A percentile compares a stretch with the other conserved stretches of the same genome.
These are phyloP conservation scores for Suillus tomentosus DNA, from an alignment of 768 basidiomycete genomes.

Conservation along the genomic window DNA sequence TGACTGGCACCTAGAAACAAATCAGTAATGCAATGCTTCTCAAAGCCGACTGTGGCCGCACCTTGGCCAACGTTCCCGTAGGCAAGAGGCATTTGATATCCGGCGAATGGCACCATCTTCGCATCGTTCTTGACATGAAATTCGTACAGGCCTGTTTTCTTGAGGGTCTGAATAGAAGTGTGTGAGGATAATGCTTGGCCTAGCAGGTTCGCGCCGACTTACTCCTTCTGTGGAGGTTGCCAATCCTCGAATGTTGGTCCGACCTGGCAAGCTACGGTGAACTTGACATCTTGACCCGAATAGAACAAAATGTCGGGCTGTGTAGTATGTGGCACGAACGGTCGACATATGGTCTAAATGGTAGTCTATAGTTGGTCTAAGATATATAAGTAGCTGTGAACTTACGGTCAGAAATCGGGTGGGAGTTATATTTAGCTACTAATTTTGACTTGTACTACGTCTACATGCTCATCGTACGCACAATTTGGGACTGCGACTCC, in stretches of 20 bases:
- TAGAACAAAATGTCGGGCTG: background rate
- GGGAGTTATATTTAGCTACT: background rate
- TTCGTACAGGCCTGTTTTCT: slow-evolving; percentile 80
- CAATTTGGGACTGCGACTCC: too few relatives aligned
- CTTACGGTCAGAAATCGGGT: background rate
- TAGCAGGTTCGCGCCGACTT: background rate
- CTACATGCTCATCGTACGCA: too few relatives aligned
- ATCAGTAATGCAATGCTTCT: slow-evolving; percentile 13
- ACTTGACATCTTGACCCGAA: slow-evolving; percentile 11
- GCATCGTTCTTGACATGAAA: slow-evolving; percentile 83
- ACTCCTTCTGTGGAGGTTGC: slow-evolving; percentile 5
- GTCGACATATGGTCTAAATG: slow-evolving; percentile 1
- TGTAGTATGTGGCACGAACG: background rate
- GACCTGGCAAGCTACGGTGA: slow-evolving; percentile 1
- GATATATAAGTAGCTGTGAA: slow-evolving; percentile 6
- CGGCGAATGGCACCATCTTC: slow-evolving; percentile 97
- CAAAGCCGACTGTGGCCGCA: slow-evolving; percentile 31
- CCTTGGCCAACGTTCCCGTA: slow-evolving; percentile 86
- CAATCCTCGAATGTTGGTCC: slow-evolving; percentile 2
- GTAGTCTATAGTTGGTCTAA: background rate
- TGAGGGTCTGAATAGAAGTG: slow-evolving; percentile 36
- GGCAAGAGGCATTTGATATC: slow-evolving; percentile 89
- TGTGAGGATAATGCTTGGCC: background rate
- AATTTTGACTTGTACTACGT: background rate
- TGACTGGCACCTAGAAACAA: slow-evolving; percentile 75